Conservation (phyloP, 2,329 filamentous ascomycete genomes). For the Keithomyces neogunnii region DNA sequence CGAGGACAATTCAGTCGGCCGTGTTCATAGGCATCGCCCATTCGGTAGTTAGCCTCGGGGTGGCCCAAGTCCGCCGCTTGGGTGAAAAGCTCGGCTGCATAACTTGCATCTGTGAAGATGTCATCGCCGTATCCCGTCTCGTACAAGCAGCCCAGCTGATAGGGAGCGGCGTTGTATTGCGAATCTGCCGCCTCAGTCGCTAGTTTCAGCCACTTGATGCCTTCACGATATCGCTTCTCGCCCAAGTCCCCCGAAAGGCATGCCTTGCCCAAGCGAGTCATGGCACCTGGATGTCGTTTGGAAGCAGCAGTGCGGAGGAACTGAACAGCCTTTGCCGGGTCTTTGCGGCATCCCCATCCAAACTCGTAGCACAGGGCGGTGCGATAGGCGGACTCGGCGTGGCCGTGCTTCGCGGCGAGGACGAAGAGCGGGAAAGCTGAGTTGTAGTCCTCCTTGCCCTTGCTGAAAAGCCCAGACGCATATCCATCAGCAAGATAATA, state of each 20-base stretch:
- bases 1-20: constrained; percentile 78
- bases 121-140: constrained; percentile 92
- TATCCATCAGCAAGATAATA: constrained; percentile 96
- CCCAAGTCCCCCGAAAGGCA: constrained; percentile 87
- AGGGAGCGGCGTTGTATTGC: constrained; percentile 90
- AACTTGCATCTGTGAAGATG: constrained; percentile 81
- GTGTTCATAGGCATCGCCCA: constrained; percentile 97
- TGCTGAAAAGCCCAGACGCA: constrained; percentile 89
- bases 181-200: constrained; percentile 81
- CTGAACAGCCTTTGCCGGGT: constrained; percentile 85
- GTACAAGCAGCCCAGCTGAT: constrained; percentile 80
- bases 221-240: constrained; percentile 78
- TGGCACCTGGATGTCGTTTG: constrained; percentile 91
- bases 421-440: constrained; percentile 89
- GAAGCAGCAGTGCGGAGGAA: constrained; percentile 85
- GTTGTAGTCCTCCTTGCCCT: constrained; percentile 86
- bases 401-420: constrained; percentile 90
- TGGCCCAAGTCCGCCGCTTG: constrained; percentile 90
- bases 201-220: constrained; percentile 92
- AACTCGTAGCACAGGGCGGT: constrained; percentile 95
- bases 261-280: constrained; percentile 83
- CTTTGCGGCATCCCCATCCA: constrained; percentile 89
- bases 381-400: constrained; percentile 91
- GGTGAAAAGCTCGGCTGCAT: constrained; percentile 89
- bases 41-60: constrained; percentile 71